Evolutionary conservation across 1,284 basidiomycete species (phyloP).

Genomic region (Sporisorium iseilematis-ciliati): DNA sequence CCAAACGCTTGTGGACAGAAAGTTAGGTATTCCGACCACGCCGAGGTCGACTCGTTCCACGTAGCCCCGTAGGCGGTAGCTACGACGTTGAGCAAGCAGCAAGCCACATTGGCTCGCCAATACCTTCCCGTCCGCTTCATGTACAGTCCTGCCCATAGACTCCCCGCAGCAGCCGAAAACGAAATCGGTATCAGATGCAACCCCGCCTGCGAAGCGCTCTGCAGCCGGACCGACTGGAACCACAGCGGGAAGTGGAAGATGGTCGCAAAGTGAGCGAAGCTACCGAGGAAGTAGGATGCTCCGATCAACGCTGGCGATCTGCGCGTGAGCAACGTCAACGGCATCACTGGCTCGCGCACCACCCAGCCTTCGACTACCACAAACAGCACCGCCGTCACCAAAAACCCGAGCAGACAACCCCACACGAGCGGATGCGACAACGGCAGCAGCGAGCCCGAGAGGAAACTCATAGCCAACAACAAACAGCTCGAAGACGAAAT

Average conservation of each 20-base stretch:
- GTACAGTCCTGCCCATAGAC: constrained; percentile 82
- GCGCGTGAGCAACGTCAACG: constrained; percentile 27
- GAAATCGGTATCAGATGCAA: constrained; percentile 84
- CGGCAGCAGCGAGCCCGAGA: constrained; percentile 60
- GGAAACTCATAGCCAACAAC: constrained; percentile 66
- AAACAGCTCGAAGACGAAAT: constrained; percentile 66
- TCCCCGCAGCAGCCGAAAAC: constrained; percentile 78
- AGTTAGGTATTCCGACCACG: constrained; percentile 76
- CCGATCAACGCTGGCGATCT: constrained; percentile 34
- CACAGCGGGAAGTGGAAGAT: constrained; percentile 82
- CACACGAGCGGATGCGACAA: constrained; percentile 57
- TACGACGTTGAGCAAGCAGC: constrained; percentile 65
- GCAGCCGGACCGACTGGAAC: constrained; percentile 84
- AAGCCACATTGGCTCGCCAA: constrained; percentile 78
- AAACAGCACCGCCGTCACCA: constrained; percentile 74
- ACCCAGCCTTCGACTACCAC: constrained; percentile 72
- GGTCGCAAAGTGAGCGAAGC: constrained; percentile 35
- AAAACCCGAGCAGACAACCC: constrained; percentile 50
- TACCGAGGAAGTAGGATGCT: constrained; percentile 41
- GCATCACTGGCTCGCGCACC: constrained; percentile 69
- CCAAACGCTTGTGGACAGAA: constrained; percentile 74
- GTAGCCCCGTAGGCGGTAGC: constrained; percentile 23
- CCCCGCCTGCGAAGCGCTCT: constrained; percentile 78
- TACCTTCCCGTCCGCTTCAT: constrained; percentile 85
- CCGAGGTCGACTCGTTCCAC: constrained; percentile 73